Conservation (phyloP, 352 stramenopile species). For the Peronospora belbahrii region DNA sequence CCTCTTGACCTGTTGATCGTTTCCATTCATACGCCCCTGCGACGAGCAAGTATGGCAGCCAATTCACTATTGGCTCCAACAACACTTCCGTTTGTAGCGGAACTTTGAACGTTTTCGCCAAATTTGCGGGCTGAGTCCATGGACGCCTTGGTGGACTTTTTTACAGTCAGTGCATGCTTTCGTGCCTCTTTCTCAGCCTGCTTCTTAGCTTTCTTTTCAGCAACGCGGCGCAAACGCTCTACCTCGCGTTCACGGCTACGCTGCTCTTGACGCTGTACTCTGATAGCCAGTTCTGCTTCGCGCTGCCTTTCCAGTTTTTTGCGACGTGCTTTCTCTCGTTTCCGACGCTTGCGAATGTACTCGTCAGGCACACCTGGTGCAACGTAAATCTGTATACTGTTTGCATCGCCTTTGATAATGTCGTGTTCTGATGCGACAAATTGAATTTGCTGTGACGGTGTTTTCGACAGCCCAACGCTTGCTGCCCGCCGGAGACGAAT, state of each 20-base stretch:
- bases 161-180: conserved; percentile 32
- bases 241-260: conserved; percentile 58
- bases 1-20: not conserved
- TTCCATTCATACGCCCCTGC: conserved; percentile 32
- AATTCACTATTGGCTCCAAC: conserved; percentile 76
- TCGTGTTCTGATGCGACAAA: conserved; percentile 44
- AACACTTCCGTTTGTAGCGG: conserved; percentile 34
- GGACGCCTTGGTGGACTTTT: conserved; percentile 36
- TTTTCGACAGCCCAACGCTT: conserved; percentile 39
- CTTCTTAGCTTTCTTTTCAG: conserved; percentile 86
- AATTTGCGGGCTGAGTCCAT: conserved; percentile 74
- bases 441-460: conserved; percentile 54
- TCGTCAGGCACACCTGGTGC: conserved; percentile 63
- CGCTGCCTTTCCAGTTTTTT: conserved; percentile 66
- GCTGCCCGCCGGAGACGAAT: conserved; percentile 47
- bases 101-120: conserved; percentile 43
- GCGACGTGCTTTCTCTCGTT: conserved; percentile 71
- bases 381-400: conserved; percentile 47
- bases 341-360: conserved; percentile 82
- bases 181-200: conserved; percentile 63
- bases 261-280: conserved; percentile 57
- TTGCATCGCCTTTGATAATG: conserved; percentile 38
- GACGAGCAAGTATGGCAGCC: conserved; percentile 66
- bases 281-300: conserved; percentile 66
- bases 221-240: conserved; percentile 66